phyloP scores from a whole-genome alignment of 768 basidiomycete species.

The Coprinellus aureogranulatus region DNA sequence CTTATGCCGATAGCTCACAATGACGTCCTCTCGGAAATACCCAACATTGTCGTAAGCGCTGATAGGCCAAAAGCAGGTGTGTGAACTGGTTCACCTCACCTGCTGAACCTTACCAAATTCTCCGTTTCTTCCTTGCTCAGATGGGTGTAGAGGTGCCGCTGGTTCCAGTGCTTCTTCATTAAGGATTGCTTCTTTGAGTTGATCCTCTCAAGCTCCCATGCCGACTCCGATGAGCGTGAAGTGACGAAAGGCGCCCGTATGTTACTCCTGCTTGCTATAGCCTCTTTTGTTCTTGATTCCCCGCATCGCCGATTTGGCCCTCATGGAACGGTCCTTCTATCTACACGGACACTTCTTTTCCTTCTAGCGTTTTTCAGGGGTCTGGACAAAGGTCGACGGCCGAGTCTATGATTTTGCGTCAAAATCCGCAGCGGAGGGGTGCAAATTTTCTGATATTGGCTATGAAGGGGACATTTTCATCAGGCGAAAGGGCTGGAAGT shows the following conservation, averaged over 20 bases:
- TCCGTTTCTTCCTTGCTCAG: background rate
- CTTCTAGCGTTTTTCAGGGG: background rate
- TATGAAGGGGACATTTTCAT: too few relatives aligned
- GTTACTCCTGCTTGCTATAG: background rate
- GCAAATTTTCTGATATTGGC: too few relatives aligned
- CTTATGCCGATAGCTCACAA: background rate
- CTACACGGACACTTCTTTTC: background rate
- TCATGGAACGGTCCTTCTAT: background rate
- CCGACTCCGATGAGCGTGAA: background rate
- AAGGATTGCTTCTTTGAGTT: background rate
- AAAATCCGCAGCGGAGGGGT: too few relatives aligned
- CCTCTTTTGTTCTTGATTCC: background rate
- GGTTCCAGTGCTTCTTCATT: constrained; percentile 1
- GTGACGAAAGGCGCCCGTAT: constrained; percentile 1
- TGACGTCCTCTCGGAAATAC: background rate
- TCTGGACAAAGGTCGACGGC: too few relatives aligned
- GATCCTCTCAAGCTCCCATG: background rate
- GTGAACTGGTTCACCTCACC: background rate
- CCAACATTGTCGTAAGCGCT: background rate
- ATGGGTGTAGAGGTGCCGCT: background rate
- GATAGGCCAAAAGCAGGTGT: background rate
- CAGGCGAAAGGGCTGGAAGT: too few relatives aligned
- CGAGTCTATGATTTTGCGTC: too few relatives aligned
- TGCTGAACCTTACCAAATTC: background rate
- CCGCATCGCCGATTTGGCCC: background rate